phyloP scores from a whole-genome alignment of 2,329 filamentous ascomycete genomes.

The Pseudofabraea citricarpa region DNA sequence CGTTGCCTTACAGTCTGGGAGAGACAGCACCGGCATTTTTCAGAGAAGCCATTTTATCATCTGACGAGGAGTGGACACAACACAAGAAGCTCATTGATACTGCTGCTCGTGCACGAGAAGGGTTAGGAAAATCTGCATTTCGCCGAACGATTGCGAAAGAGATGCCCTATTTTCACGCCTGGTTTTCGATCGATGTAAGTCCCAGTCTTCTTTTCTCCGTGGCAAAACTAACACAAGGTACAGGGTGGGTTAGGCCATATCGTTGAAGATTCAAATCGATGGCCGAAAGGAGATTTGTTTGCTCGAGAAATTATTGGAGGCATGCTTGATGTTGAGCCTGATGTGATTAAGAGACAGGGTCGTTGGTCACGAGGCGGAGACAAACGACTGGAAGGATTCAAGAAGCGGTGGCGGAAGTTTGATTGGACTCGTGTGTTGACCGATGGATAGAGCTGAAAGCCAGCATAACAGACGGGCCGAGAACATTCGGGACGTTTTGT shows the following conservation, averaged over 20 bases:
- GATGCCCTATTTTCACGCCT: constrained; percentile 97
- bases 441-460: constrained; percentile 18
- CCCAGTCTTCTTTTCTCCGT: too few species aligned
- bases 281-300: constrained; percentile 90
- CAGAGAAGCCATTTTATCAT: constrained; percentile 81
- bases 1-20: constrained; percentile 86
- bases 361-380: constrained; percentile 66
- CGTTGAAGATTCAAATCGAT: constrained; percentile 78
- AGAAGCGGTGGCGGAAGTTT: constrained; percentile 84
- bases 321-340: constrained; percentile 78
- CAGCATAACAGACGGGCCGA: too few species aligned
- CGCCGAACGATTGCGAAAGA: constrained; percentile 81
- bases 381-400: constrained; percentile 68
- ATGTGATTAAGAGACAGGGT: constrained; percentile 86
- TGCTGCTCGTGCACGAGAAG: constrained; percentile 55
- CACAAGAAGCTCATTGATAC: constrained; percentile 96
- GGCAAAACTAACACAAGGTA: too few species aligned
- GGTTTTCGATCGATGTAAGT: constrained; percentile 90
- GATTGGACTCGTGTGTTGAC: constrained; percentile 71
- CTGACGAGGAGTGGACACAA: constrained; percentile 92
- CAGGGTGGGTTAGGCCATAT: constrained; percentile 90
- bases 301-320: constrained; percentile 88
- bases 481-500: too few species aligned
- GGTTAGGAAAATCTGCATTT: constrained; percentile 77
- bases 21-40: constrained; percentile 93